Conservation (phyloP, 2,329 filamentous ascomycete species). For the Chaetomium strumarium region DNA sequence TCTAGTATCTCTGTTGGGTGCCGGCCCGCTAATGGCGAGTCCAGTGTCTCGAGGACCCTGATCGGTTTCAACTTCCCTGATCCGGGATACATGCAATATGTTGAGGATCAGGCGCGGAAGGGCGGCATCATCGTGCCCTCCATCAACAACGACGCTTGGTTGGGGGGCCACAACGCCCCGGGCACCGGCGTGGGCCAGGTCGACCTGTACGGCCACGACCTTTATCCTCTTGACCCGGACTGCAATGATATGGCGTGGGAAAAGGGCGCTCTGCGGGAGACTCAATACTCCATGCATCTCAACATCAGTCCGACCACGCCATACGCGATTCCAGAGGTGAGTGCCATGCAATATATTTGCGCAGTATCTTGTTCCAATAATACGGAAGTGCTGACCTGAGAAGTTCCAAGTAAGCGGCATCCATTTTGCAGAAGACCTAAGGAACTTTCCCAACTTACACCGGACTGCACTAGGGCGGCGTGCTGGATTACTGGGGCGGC, state of each 20-base stretch:
- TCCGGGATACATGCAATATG: slow-evolving; percentile 61
- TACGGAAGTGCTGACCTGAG: not conserved
- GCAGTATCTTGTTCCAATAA: too few relatives aligned
- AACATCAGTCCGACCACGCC: slow-evolving; percentile 59
- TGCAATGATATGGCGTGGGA: slow-evolving; percentile 59
- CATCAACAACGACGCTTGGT: slow-evolving; percentile 66
- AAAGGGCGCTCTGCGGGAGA: slow-evolving; percentile 46
- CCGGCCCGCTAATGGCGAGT: not conserved
- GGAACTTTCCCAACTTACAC: not conserved
- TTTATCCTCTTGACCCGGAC: slow-evolving; percentile 56
- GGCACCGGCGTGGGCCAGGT: slow-evolving; percentile 51
- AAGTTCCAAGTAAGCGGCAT: slow-evolving; percentile 14
- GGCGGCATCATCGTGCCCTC: slow-evolving; percentile 69
- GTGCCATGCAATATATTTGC: not conserved
- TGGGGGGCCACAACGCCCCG: slow-evolving; percentile 57
- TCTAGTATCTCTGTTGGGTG: not conserved
- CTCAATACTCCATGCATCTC: slow-evolving; percentile 49
- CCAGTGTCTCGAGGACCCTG: slow-evolving; percentile 33
- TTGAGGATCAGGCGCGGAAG: slow-evolving; percentile 60
- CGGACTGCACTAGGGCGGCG: slow-evolving; percentile 60
- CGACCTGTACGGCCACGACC: slow-evolving; percentile 63
- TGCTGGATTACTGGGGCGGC: slow-evolving; percentile 71
- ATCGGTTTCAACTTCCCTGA: slow-evolving; percentile 53
- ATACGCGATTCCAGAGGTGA: slow-evolving; percentile 51
- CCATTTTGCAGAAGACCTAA: too few relatives aligned